Conservation (phyloP, 140 eudicot genomes). For the Oenanthe javanica region DNA sequence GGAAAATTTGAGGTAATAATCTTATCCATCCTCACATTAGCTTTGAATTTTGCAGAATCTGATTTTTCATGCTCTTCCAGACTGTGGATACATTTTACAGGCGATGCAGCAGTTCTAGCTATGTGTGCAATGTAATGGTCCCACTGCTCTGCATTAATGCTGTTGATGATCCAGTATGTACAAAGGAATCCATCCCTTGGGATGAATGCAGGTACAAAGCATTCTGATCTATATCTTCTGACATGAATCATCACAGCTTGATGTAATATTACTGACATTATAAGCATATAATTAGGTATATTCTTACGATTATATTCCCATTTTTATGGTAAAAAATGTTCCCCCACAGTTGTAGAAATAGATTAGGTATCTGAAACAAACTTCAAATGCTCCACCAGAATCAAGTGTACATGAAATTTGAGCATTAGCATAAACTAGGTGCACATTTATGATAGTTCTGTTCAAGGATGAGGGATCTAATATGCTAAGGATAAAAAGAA, state of each 20-base stretch:
- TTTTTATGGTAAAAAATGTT: background rate
- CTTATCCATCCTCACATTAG: background rate
- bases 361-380: background rate
- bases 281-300: background rate
- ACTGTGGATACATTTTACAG: constrained; percentile 90
- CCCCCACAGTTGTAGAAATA: background rate
- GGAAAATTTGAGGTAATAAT: constrained; percentile 66
- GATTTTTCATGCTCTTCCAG: constrained; percentile 27
- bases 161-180: constrained; percentile 94
- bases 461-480: background rate
- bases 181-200: constrained; percentile 91
- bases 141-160: constrained; percentile 93
- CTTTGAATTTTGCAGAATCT: constrained; percentile 15
- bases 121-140: constrained; percentile 54
- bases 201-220: constrained; percentile 79
- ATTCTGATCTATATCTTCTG: background rate
- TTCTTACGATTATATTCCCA: background rate
- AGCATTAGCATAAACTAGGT: background rate
- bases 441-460: background rate
- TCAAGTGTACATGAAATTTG: background rate
- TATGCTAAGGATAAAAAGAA: background rate
- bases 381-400: background rate
- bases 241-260: background rate
- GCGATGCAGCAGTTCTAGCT: constrained; percentile 58
- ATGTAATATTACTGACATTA: background rate